Evolutionary conservation across 2,329 filamentous ascomycete species (phyloP), one percentile per base, ranked within the genome.

Genomic region (Monilinia polystroma): DNA sequence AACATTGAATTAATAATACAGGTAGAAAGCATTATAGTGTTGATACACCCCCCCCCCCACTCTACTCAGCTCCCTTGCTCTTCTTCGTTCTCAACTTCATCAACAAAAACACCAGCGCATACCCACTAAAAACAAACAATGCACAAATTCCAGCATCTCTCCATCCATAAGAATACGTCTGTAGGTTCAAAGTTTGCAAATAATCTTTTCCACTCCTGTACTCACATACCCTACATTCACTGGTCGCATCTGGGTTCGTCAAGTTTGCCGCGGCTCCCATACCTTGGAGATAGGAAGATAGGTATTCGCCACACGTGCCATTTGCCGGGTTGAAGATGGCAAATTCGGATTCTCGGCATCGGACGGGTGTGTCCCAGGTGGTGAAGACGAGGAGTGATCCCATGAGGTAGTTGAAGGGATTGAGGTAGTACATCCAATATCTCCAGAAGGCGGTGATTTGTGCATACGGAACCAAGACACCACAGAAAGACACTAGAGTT

Each of bases 401-500:
- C 76, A 87, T 84, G 4, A 88, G 77, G 67, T 87, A 88, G 77
- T 84, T 86, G 79, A 87, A 87, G 0, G 85, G 85, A 71, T 87
- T 84, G 20, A 86, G 73, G 63, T 80, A 87, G 77, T 87, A 87
- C 6, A 81, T 74, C 73, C 70, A 73, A 63, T 73, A 72, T 52
- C 69, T 79, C 90, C 90, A 93, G 77, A 92, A 92, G 0, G 76
- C 72, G 11, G 86, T 84, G 29, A 93, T 72, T 70, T 88, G 89
- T 85, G 0, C 82, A 81, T 88, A 91, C 0, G 90, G 89, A 0
- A 92, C 90, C 6, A 92, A 80, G 1, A 93, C 88, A 69, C 90
- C 90, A 72, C 89, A 92, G 79, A 93, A 93, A 1, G 84, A 85
- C 11, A 91, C 82, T 3, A 92, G 80, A 52, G 86, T 76, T 7